Evolutionary conservation across 305 asterid genomes (phyloP).

Genomic region (Solanum aculeatissimum): DNA sequence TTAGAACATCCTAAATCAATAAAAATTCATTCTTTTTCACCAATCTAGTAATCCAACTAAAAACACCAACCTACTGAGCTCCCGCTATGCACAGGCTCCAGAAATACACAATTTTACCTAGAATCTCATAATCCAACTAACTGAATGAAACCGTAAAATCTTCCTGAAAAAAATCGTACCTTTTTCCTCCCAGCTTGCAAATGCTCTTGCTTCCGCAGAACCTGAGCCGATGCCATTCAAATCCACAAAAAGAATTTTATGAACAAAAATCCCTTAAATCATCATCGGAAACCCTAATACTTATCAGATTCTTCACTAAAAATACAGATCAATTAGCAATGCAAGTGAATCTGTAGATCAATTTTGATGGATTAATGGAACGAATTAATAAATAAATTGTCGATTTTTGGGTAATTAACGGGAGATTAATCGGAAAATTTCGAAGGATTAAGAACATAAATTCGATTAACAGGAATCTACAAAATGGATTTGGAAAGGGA

Average conservation of each 20-base stretch:
- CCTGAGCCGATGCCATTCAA: constrained; percentile 89
- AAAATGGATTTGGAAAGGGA: neutral
- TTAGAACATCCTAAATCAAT: neutral
- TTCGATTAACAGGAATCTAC: neutral
- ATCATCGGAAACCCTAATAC: neutral
- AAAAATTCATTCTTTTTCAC: neutral
- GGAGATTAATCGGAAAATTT: neutral
- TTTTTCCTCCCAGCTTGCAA: constrained; percentile 79
- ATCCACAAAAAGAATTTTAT: constrained; percentile 5
- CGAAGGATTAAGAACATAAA: neutral
- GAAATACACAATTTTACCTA: neutral
- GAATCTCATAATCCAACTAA: neutral
- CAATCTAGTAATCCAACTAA: neutral
- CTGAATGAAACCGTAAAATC: neutral
- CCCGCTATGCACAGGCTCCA: neutral
- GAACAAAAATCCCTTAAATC: neutral
- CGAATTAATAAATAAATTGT: neutral
- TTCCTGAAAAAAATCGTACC: constrained; percentile 21
- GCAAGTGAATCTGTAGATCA: neutral
- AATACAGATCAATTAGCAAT: neutral
- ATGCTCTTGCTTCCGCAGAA: constrained; percentile 64
- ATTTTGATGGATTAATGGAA: neutral
- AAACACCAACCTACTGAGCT: neutral
- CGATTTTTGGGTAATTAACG: neutral
- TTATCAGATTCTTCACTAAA: neutral